These are phyloP conservation scores for Epichloe typhina DNA, from an alignment of 2,329 filamentous ascomycete species.

Conservation along the genomic window DNA sequence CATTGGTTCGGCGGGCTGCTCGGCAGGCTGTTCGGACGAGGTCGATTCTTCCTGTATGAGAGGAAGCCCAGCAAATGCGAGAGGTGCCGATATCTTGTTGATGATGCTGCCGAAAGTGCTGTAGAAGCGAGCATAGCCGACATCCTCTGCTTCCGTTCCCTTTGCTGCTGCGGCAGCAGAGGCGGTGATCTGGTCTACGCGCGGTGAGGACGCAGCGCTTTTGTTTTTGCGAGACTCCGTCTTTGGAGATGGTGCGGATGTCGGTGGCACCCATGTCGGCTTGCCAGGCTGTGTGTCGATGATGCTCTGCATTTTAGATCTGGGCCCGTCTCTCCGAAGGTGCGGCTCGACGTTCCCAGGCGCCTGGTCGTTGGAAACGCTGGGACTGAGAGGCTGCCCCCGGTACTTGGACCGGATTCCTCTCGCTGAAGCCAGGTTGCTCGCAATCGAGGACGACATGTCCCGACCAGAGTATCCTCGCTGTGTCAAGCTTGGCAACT, in stretches of 20 bases:
- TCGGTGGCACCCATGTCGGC: conserved; percentile 39
- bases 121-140: conserved; percentile 84
- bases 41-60: conserved; percentile 43
- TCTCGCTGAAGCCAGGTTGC: conserved; percentile 72
- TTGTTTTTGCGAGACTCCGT: conserved; percentile 14
- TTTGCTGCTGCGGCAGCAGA: conserved; percentile 7
- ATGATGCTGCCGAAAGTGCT: conserved; percentile 81
- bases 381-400: conserved; percentile 58
- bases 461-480: conserved; percentile 50
- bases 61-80: conserved; percentile 87
- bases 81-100: conserved; percentile 74
- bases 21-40: conserved; percentile 8
- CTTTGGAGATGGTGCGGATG: conserved; percentile 9
- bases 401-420: conserved; percentile 58
- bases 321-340: conserved; percentile 35
- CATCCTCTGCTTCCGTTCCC: conserved; percentile 38
- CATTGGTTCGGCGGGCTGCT: conserved; percentile 22
- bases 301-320: conserved; percentile 41
- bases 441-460: conserved; percentile 71
- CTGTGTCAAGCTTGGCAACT: conserved; percentile 21
- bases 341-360: conserved; percentile 54
- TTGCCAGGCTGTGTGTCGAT: conserved; percentile 39
- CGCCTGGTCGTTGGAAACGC: conserved; percentile 60
- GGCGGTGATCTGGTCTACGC: conserved; percentile 11
- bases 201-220: conserved; percentile 11